A percentile compares a stretch with the other conserved stretches of the same genome.
These are phyloP conservation scores for Sclerotinia trifoliorum DNA, from an alignment of 2,329 filamentous ascomycete genomes.

Conservation along the genomic window DNA sequence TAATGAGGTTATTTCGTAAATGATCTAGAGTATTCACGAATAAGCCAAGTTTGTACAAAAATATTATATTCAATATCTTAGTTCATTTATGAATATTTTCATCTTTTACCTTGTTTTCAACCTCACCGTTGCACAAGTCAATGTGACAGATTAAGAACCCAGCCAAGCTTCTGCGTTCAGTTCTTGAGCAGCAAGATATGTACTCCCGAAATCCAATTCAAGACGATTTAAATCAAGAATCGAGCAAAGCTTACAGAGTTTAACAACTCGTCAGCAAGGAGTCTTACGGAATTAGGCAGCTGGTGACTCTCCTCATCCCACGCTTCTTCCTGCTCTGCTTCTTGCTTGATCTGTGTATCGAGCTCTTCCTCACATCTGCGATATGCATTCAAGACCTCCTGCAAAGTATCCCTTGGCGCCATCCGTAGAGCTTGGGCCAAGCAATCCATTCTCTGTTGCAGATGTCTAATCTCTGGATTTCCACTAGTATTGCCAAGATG, in stretches of 20 bases:
- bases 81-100: too few relatives aligned
- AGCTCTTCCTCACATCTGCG: conserved; percentile 77
- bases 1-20: too few relatives aligned
- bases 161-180: too few relatives aligned
- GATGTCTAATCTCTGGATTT: conserved; percentile 63
- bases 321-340: conserved; percentile 65
- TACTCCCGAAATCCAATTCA: rapidly evolving
- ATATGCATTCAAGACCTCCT: conserved; percentile 74
- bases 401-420: conserved; percentile 66
- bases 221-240: neutral
- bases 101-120: too few relatives aligned
- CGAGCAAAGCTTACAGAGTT: neutral
- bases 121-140: too few relatives aligned
- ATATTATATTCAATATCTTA: too few relatives aligned
- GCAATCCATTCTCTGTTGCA: conserved; percentile 80
- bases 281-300: rapidly evolving
- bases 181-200: too few relatives aligned
- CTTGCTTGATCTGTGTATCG: conserved; percentile 62
- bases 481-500: conserved; percentile 60
- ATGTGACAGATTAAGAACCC: neutral
- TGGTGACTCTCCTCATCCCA: conserved; percentile 56
- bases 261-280: too few relatives aligned
- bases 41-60: too few relatives aligned
- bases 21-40: too few relatives aligned
- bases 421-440: conserved; percentile 72